Evolutionary conservation across 768 basidiomycete species (phyloP).

Genomic region (Phlebiopsis gigantea): DNA sequence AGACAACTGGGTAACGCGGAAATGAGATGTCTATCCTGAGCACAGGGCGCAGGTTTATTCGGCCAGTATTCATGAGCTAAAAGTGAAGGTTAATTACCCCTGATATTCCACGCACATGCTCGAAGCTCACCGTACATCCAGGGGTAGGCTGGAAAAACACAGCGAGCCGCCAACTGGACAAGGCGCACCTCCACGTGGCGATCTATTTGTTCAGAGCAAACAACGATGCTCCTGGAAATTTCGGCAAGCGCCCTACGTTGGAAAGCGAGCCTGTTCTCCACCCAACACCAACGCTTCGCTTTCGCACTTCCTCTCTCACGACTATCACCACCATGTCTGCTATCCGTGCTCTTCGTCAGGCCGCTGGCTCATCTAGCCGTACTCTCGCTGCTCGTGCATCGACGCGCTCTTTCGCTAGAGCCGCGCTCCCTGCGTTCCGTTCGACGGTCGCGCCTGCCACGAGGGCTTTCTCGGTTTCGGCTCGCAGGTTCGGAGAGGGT

Average conservation of each 20-base stretch:
- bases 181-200: neutral
- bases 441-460: slow-evolving; percentile 22
- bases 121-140: neutral
- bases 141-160: neutral
- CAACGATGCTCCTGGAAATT: slow-evolving; percentile 5
- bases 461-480: slow-evolving; percentile 37
- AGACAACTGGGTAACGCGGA: too few species aligned
- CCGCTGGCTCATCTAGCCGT: slow-evolving; percentile 41
- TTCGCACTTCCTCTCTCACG: neutral
- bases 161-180: too few species aligned
- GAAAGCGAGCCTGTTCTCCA: neutral
- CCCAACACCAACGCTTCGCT: neutral
- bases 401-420: slow-evolving; percentile 16
- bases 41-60: too few species aligned
- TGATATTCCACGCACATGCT: neutral
- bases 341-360: slow-evolving; percentile 54
- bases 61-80: too few species aligned
- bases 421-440: slow-evolving; percentile 22
- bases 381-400: slow-evolving; percentile 24
- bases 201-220: slow-evolving; percentile 11
- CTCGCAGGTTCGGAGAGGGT: slow-evolving; percentile 36
- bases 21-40: too few species aligned
- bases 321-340: slow-evolving; percentile 46
- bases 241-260: neutral
- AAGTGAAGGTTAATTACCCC: too few species aligned